Conservation (phyloP, 2,329 filamentous ascomycete genomes). For the Orbilia brochopaga region DNA sequence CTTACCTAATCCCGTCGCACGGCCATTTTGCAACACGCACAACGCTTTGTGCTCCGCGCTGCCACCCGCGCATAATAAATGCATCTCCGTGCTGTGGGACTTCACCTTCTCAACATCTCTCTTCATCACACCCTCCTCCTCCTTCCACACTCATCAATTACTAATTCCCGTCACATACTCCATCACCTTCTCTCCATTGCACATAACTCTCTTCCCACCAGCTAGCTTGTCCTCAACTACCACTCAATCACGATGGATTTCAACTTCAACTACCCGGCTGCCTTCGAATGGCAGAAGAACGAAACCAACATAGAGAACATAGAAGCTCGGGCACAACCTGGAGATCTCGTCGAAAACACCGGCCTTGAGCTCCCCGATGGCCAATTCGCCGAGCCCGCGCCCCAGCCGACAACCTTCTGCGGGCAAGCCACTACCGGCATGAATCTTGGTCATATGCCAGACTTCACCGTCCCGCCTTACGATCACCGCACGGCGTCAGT, state of each 20-base stretch:
- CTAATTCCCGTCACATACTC: not conserved
- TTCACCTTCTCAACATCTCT: not conserved
- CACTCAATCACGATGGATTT: constrained; percentile 14
- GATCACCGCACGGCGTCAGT: not conserved
- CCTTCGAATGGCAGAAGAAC: constrained; percentile 14
- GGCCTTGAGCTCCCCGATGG: not conserved
- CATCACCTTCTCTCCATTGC: not conserved
- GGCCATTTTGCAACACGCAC: not conserved
- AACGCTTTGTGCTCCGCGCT: not conserved
- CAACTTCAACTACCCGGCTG: constrained; percentile 3
- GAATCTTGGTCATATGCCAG: constrained; percentile 1
- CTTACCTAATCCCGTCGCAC: not conserved
- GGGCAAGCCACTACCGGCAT: not conserved
- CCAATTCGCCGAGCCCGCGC: not conserved
- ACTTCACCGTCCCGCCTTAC: not conserved
- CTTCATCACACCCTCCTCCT: not conserved
- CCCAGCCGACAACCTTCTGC: not conserved
- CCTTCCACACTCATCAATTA: not conserved
- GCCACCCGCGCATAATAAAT: too few relatives aligned
- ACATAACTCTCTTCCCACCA: not conserved
- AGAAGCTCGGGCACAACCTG: not conserved
- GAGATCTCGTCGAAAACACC: not conserved
- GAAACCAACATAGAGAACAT: not conserved
- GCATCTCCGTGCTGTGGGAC: not conserved
- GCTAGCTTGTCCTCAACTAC: not conserved